Conservation (phyloP, 306 rosid genomes). For the Ammopiptanthus mongolicus region DNA sequence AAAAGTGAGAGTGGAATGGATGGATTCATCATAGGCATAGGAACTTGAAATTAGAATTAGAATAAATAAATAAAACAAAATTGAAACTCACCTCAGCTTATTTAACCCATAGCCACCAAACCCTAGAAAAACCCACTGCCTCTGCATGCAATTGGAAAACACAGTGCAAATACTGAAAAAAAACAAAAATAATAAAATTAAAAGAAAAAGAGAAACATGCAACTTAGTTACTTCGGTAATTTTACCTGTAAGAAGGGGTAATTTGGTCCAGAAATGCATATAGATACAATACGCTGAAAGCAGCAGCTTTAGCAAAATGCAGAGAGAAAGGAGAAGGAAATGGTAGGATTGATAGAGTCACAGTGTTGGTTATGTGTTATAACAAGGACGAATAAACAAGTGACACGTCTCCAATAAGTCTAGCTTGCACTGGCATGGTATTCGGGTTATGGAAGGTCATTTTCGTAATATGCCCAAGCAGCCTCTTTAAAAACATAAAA, state of each 20-base stretch:
- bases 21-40: conserved; percentile 11
- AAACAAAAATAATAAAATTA: neutral
- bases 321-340: neutral
- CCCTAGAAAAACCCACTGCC: conserved; percentile 30
- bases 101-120: conserved; percentile 8
- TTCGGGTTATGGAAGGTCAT: neutral
- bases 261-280: conserved; percentile 16
- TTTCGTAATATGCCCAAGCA: neutral
- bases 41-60: neutral
- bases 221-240: neutral
- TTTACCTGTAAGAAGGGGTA: neutral
- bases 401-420: neutral
- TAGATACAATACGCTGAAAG: neutral
- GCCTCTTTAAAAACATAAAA: neutral
- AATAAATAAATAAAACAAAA: neutral
- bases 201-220: neutral
- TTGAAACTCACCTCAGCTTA: conserved; percentile 19
- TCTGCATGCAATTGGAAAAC: conserved; percentile 24
- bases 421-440: conserved; percentile 1
- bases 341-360: neutral
- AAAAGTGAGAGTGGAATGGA: conserved; percentile 8
- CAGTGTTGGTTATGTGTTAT: neutral
- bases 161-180: neutral
- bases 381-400: neutral
- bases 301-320: conserved; percentile 9